Conservation (phyloP, 108 stramenopile genomes). For the Skeletonema menzelii region DNA sequence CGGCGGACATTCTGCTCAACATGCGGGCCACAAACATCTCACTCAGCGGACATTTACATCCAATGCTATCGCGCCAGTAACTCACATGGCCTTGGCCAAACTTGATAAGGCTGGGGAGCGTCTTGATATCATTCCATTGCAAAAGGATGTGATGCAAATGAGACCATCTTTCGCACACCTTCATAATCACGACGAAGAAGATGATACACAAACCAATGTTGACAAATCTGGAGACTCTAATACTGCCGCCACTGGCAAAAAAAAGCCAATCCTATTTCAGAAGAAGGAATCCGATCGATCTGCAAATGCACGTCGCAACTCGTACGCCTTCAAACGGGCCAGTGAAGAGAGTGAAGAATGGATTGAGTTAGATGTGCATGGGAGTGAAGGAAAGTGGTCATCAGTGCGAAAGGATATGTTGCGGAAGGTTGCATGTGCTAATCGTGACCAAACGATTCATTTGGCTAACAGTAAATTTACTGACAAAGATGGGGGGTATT, state of each 20-base stretch:
- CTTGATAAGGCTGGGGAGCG: conserved; percentile 32
- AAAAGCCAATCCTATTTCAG: conserved; percentile 72
- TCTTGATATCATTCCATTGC: conserved; percentile 29
- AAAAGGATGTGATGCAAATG: conserved; percentile 32
- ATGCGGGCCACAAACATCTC: conserved; percentile 43
- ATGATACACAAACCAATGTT: conserved; percentile 33
- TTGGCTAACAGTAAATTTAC: conserved; percentile 13
- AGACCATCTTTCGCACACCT: conserved; percentile 46
- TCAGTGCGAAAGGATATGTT: conserved; percentile 31
- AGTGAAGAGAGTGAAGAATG: conserved; percentile 87
- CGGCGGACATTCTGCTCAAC: conserved; percentile 9
- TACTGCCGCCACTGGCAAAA: not conserved
- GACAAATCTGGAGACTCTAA: conserved; percentile 1
- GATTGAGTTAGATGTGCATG: conserved; percentile 69
- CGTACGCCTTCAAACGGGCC: conserved; percentile 81
- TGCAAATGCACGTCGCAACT: conserved; percentile 63
- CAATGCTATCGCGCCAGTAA: conserved; percentile 67
- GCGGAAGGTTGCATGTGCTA: conserved; percentile 29
- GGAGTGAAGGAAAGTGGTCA: conserved; percentile 12
- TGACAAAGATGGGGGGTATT: conserved; percentile 14
- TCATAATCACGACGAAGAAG: conserved; percentile 47
- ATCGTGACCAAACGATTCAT: conserved; percentile 9
- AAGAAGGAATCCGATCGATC: conserved; percentile 87
- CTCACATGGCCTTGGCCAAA: conserved; percentile 87
- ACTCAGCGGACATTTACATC: conserved; percentile 60